These are phyloP conservation scores for Cornus controversa DNA, from an alignment of 148 eudicot genomes.

Conservation along the genomic window DNA sequence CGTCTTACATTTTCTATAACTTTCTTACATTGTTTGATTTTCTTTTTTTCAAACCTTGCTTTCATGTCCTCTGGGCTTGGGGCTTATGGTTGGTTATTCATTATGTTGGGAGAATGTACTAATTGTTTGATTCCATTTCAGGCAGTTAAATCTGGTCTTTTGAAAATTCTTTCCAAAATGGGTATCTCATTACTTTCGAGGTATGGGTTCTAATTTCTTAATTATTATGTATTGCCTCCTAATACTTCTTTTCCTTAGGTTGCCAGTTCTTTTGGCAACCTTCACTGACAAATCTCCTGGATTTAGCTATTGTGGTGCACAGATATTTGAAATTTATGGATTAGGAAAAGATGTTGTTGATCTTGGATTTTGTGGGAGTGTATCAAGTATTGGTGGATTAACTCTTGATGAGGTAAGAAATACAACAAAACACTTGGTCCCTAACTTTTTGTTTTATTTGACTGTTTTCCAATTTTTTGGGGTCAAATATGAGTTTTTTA, in stretches of 20 bases:
- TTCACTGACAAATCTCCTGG: slow-evolving; percentile 13
- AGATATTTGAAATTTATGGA: slow-evolving; percentile 97
- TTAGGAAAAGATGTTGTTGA: slow-evolving; percentile 87
- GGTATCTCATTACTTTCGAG: slow-evolving; percentile 98
- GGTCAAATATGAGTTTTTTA: not conserved
- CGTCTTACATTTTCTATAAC: not conserved
- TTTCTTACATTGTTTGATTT: not conserved
- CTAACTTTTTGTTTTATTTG: not conserved
- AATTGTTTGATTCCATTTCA: slow-evolving; percentile 30
- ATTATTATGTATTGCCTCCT: slow-evolving; percentile 4
- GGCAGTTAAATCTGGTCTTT: slow-evolving; percentile 87
- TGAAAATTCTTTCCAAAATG: slow-evolving; percentile 96
- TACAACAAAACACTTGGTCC: not conserved
- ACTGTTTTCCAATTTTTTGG: not conserved
- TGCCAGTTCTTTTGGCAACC: not conserved
- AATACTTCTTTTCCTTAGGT: not conserved
- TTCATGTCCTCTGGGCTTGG: not conserved
- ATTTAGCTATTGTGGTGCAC: slow-evolving; percentile 95
- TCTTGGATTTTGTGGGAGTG: slow-evolving; percentile 87
- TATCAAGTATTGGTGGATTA: slow-evolving; percentile 85
- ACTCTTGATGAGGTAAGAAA: slow-evolving; percentile 88
- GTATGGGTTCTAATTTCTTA: slow-evolving; percentile 39
- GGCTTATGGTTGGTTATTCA: not conserved
- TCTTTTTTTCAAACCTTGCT: not conserved
- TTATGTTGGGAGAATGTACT: too few relatives aligned